Base-by-base conservation (phyloP, 2,329 filamentous ascomycete species). In the Arthrinium puccinioides region DNA sequence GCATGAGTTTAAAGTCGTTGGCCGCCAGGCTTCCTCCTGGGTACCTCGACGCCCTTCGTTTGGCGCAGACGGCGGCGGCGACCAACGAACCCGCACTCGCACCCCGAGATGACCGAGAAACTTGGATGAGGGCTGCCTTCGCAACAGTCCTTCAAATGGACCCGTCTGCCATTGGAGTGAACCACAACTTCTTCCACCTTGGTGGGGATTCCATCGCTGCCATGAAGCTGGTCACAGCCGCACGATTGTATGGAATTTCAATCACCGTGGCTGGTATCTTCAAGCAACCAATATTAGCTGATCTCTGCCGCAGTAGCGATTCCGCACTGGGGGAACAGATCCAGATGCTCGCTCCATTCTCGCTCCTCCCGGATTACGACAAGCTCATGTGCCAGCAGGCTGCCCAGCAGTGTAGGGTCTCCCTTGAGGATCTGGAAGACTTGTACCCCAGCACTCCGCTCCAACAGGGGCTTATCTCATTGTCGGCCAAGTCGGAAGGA, bases 191-290 rank as follows among this genome's bases (percentile, higher is more conserved):
- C 36, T 46, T 48, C 31, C 36, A 30, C 13, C 37, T 48, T 3
- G 46, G 46, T n/a, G 46, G 46, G 4, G 43, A 48, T 38, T 48
- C 46, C 2, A 32, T 45, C 27, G 16, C 32, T 3, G 37, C 43
- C 21, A 25, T 32, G 6, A 19, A 31, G 7, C 27, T 25, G 13
- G 27, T 30, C 16, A 23, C 36, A 11, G 28, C 36, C 2, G 27
- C 21, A 6, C 21, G 32, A 3, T 35, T 67, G 20, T 60, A 52
- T 6, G 66, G 68, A 2, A 57, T 62, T 1, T 54, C 62, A 14
- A 57, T 67, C 23, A 66, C 69, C 50, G 46, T 37, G 46, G 48
- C 30, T 57, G 19, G 21, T 4, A 40, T 24, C 15, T 28, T 39
- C 24, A 30, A 26, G n/a, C 62, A 69, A 35, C 29, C 16, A 8